Evolutionary conservation across 2,329 filamentous ascomycete genomes (phyloP).

Genomic region (Phialophora macrospora): DNA sequence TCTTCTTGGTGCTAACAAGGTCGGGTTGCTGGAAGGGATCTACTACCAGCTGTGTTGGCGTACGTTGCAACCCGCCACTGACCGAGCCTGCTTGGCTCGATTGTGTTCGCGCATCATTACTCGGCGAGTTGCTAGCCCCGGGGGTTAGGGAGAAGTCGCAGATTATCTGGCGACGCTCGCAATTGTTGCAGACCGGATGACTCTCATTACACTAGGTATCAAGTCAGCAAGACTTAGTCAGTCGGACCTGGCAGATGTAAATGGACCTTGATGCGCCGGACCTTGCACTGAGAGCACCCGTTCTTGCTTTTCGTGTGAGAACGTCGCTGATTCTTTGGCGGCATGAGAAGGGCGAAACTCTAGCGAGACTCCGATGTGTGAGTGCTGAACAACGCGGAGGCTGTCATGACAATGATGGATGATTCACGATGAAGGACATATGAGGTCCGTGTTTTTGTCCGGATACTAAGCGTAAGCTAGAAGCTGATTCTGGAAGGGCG

Average conservation of each 20-base stretch:
- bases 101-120: slow-evolving; percentile 16
- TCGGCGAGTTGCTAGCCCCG: slow-evolving; percentile 32
- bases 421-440: background rate
- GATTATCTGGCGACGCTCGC: slow-evolving; percentile 45
- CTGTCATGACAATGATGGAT: slow-evolving; percentile 19
- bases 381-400: background rate
- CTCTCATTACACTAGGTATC: slow-evolving; percentile 46
- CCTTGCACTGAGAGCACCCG: slow-evolving; percentile 49
- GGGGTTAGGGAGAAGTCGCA: slow-evolving; percentile 43
- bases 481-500: background rate
- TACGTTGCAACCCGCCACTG: slow-evolving; percentile 19
- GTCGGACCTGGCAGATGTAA: background rate
- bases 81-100: slow-evolving; percentile 19
- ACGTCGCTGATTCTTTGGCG: slow-evolving; percentile 39
- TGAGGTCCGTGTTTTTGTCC: background rate
- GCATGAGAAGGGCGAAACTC: slow-evolving; percentile 30
- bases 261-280: slow-evolving; percentile 48
- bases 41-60: slow-evolving; percentile 22
- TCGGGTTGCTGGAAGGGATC: slow-evolving; percentile 37
- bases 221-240: slow-evolving; percentile 16
- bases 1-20: slow-evolving; percentile 37
- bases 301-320: slow-evolving; percentile 49
- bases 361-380: slow-evolving; percentile 11
- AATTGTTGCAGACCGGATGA: slow-evolving; percentile 46
- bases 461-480: slow-evolving; percentile 2